Evolutionary conservation across 2,329 filamentous ascomycete species (phyloP).

Genomic region (Fusarium denticulatum): DNA sequence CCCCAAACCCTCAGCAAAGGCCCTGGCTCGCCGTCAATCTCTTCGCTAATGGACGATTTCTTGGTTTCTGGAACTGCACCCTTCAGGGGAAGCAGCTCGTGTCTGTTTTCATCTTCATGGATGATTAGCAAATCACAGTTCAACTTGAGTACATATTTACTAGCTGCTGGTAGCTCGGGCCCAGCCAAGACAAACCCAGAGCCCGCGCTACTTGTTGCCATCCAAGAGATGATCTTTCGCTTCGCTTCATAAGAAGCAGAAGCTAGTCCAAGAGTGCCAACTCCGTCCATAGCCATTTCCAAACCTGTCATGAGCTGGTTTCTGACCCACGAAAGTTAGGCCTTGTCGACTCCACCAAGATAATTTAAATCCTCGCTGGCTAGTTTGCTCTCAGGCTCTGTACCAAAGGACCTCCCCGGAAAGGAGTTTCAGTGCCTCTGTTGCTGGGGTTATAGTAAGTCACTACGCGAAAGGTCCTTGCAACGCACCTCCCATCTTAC

Average conservation of each 20-base stretch:
- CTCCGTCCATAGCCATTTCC: constrained; percentile 5
- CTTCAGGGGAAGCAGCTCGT: constrained; percentile 16
- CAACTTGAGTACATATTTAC: constrained; percentile 9
- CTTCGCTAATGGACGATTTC: not conserved
- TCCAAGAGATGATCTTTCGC: constrained; percentile 28
- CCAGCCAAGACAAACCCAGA: constrained; percentile 32
- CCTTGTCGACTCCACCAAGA: constrained; percentile 28
- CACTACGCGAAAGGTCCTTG: not conserved
- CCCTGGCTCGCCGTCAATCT: not conserved
- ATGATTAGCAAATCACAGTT: constrained; percentile 26
- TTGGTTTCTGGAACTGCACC: not conserved
- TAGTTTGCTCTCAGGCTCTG: constrained; percentile 1
- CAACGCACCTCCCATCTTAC: constrained; percentile 2
- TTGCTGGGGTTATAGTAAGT: not conserved
- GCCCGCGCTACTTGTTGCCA: constrained; percentile 14
- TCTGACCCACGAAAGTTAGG: constrained; percentile 17
- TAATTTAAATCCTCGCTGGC: constrained; percentile 22
- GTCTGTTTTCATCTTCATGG: not conserved
- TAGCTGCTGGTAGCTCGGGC: constrained; percentile 34
- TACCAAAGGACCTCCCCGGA: not conserved
- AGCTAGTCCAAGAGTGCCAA: constrained; percentile 18
- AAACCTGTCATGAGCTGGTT: constrained; percentile 32
- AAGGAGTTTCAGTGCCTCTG: constrained; percentile 1
- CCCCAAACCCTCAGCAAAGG: not conserved
- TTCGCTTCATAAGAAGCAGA: constrained; percentile 9